Base-by-base conservation (phyloP, 2,329 filamentous ascomycete genomes). In the Colletotrichum graminicola region DNA sequence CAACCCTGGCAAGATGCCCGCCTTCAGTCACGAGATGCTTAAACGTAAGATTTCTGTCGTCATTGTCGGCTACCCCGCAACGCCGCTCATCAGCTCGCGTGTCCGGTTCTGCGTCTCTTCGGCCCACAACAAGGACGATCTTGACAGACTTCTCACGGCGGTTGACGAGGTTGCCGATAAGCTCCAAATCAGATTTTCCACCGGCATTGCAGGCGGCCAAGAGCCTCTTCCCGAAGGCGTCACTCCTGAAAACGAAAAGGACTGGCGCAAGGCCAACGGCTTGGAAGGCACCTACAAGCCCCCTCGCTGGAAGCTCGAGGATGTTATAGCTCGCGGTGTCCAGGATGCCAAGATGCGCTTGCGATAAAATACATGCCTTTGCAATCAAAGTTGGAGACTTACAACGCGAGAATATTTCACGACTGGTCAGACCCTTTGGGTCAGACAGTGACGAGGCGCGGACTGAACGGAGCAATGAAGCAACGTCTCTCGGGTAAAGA, bases 1-100 rank as follows among this genome's bases (percentile, higher is more conserved):
- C 87, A 94, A 98, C 83, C 96, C 96, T n/a, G 96, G 94, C 77
- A 99, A 99, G 85, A 98, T 99, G 87, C 93, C 95, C 5, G 95
- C 96, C 71, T 99, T 99, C 83, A 98, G 94, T 61, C 96, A 97
- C 80, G 96, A 98, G 82, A 98, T 99, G 96, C 89, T 98, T 72
- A 94, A 93, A 84, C 94, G 96, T 79, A 98, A 98, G 83, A 98
- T 99, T 76, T 96, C 95, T 0, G 94, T 98, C 62, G 96, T 99
- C 49, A 94, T 99, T 56, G 96, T 99, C 73, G 96, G 95, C 63
- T 99, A 99, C 80, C 96, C 96, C 7, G 96, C 95, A 11, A 99
- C 96, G 2, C 96, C 96, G 1, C 89, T 99, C 56, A 97, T 98
- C 76, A 97, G 93, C 73, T 98, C 95, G 26, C 93, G 96, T 74